Base-by-base conservation (phyloP, 257 asterid species). In the Plantago ovata region DNA sequence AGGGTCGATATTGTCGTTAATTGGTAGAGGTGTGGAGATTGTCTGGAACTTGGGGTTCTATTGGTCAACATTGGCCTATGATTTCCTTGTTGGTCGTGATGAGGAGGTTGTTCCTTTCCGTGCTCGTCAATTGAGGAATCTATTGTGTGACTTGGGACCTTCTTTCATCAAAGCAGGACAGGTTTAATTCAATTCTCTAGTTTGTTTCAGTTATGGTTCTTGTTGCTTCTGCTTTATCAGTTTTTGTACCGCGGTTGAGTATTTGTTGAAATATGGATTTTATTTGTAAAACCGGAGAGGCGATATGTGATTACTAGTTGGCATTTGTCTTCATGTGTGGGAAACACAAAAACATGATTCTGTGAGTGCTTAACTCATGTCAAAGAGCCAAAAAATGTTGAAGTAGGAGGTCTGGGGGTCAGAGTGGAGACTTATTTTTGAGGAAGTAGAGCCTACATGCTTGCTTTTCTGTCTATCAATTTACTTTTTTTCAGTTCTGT, bases 161-260 rank as follows among this genome's bases (percentile, higher is more conserved):
- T 89, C 99, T 70, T 93, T 93, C 76, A 89, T 93, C 77, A 93
- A 93, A 81, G 97, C 97, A 73, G 99, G 98, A 56, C 98, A 93
- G 98, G 98, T 93, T n/a, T 64, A 58, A 44, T 56, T 60, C 24
- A 58, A 44, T 56, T 60, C 24, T 54, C 39, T 68, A 51, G 38
- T 38, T 55, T 65, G 57, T 36, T 28, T 56, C 49, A 48, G 19
- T 50, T 15, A 39, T 56, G 59, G 45, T 56, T 28, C 36, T 28
- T 28, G 36, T 28, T 3, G 36, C 2, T 28, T 3, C 36, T 28
- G 4, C 36, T 2, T 28, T 8, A 8, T 28, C 36, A 0, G 36
- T 28, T 8, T 28, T 28, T 28, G 7, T 28, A 28, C 36, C 36
- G 36, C 7, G 3, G 36, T 28, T 28, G 36, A 28, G 2, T 8